Percentiles rank a stretch among this genome's conserved stretches.
These are phyloP conservation scores for Coemansia sp. DNA, from an alignment of 192 early-diverging fungal species.

Conservation along the genomic window DNA sequence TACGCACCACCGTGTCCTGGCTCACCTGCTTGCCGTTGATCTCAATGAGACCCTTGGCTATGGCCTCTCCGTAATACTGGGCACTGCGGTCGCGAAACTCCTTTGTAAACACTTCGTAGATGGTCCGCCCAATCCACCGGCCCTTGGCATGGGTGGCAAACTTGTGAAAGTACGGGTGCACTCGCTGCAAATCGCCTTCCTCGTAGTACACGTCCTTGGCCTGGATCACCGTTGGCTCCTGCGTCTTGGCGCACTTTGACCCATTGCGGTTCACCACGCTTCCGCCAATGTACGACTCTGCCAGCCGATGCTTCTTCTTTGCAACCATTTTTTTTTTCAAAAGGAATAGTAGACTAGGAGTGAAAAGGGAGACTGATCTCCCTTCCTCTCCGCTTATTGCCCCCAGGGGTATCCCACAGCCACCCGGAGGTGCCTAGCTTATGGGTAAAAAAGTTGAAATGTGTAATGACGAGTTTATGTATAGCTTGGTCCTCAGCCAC, in stretches of 20 bases:
- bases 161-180: conserved; percentile 77
- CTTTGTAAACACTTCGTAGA: conserved; percentile 76
- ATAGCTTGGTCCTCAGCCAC: too few relatives aligned
- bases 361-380: too few relatives aligned
- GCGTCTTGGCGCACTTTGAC: conserved; percentile 2
- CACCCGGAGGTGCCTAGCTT: too few relatives aligned
- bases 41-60: conserved; percentile 71
- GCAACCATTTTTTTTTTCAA: too few relatives aligned
- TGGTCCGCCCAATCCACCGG: conserved; percentile 70
- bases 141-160: conserved; percentile 83
- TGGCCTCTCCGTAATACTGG: conserved; percentile 78
- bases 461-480: too few relatives aligned
- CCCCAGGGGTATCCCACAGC: too few relatives aligned
- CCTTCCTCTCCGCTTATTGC: too few relatives aligned
- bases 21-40: conserved; percentile 63
- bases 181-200: conserved; percentile 31
- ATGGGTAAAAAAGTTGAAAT: too few relatives aligned
- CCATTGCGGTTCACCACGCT: conserved; percentile 4
- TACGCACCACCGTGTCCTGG: conserved; percentile 60
- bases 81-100: conserved; percentile 83
- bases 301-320: conserved; percentile 18
- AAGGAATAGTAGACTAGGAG: too few relatives aligned
- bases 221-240: background rate
- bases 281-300: conserved; percentile 11
- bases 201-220: conserved; percentile 27